phyloP scores from a whole-genome alignment of 75 land plant species.

The Pinus taeda region DNA sequence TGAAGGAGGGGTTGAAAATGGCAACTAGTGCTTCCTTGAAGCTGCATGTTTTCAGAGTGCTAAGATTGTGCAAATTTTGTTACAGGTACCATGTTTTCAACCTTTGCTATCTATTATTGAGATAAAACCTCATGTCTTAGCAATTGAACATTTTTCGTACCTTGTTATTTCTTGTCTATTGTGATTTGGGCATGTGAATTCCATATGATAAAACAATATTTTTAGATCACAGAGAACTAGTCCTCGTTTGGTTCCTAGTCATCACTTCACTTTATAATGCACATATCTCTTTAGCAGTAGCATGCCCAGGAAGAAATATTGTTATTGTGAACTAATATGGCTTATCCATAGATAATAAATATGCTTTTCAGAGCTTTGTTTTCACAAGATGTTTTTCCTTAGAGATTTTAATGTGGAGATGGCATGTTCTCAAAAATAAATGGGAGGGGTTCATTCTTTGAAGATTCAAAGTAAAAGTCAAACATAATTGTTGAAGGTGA shows the following conservation, averaged over 20 bases:
- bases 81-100: conserved; percentile 54
- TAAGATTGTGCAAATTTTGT: conserved; percentile 84
- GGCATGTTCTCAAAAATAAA: too few species aligned
- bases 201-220: not conserved
- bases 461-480: too few species aligned
- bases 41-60: conserved; percentile 96
- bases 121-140: not conserved
- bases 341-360: too few species aligned
- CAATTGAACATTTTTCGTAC: not conserved
- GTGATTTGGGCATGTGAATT: not conserved
- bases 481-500: too few species aligned
- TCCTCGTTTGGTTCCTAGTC: not conserved
- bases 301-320: too few species aligned
- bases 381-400: too few species aligned
- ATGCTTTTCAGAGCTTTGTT: not conserved
- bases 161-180: not conserved
- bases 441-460: too few species aligned
- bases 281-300: not conserved
- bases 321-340: too few species aligned
- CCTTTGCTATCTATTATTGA: not conserved
- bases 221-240: not conserved
- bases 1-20: conserved; percentile 98
- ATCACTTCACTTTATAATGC: not conserved
- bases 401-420: too few species aligned
- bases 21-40: conserved; percentile 95